Base-by-base conservation (phyloP, 169 alveolate species). In the Eimeria sp. region DNA sequence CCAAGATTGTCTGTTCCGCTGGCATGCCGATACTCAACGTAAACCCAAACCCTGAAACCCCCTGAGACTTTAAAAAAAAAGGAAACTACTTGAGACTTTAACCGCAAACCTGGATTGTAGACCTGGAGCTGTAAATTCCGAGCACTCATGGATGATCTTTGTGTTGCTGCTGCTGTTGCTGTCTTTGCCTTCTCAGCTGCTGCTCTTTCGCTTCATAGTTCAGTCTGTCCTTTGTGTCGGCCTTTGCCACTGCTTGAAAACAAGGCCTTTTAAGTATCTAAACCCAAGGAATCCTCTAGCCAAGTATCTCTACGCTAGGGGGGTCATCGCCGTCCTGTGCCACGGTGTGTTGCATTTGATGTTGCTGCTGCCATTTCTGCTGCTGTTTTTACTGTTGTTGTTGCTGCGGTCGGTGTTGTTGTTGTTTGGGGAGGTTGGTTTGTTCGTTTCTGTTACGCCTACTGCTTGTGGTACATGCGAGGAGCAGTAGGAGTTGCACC, bases 1-100 rank as follows among this genome's bases (percentile, higher is more conserved):
- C 89, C 6, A 78, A 78, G 67, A 67, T 78, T 27, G 67, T 78
- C 30, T 78, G 89, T n/a, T 78, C 67, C 16, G 89, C 70, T 27
- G 89, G 89, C 65, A 16, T 78, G 65, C 89, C 89, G 7, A 78
- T 78, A 10, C 89, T 78, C 49, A 78, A 78, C 89, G 89, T 78
- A 78, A 78, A 49, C 89, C 45, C 25, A 27, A 49, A 78, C 22
- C 67, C 89, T 54, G 13, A 45, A 40, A 20, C 30, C 40, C 57
- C 30, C 6, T 18, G n/a, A 25, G 2, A 2, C 75, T 3, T 65
- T 25, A 4, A 25, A n/a, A n/a, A n/a, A n/a, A n/a, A n/a, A n/a
- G n/a, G n/a, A n/a, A n/a, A n/a, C n/a, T 18, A 20, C n/a, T 49
- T 70, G 27, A n/a, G 22, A 43, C 80, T 34, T 70, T 7, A 70